Conservation (phyloP, 352 stramenopile species). For the Globisporangium takayamanum region DNA sequence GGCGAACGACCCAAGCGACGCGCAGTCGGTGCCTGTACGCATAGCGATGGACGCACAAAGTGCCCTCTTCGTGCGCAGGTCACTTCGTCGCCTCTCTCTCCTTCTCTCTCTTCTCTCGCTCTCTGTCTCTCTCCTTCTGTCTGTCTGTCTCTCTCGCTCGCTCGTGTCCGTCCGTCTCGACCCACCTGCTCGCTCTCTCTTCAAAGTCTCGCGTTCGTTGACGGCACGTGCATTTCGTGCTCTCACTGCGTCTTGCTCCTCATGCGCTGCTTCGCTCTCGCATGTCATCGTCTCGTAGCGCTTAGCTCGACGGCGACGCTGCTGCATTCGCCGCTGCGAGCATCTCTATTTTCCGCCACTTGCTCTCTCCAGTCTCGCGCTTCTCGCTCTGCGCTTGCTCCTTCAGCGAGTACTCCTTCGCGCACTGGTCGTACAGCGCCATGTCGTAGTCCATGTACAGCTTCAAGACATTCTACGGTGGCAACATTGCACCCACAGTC, state of each 20-base stretch:
- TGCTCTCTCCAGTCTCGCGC: constrained; percentile 79
- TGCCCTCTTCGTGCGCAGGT: background rate
- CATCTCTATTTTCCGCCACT: constrained; percentile 92
- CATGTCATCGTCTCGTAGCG: background rate
- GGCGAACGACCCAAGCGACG: background rate
- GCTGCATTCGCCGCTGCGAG: constrained; percentile 72
- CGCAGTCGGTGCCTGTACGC: background rate
- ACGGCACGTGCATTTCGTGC: too few relatives aligned
- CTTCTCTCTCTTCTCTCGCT: constrained; percentile 7
- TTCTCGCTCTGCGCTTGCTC: constrained; percentile 60
- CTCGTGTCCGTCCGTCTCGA: constrained; percentile 1
- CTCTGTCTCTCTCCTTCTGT: constrained; percentile 5
- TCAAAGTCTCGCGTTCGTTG: background rate
- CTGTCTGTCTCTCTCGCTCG: constrained; percentile 10
- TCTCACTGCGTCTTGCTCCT: too few relatives aligned
- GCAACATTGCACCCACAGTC: background rate
- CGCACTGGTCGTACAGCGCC: constrained; percentile 89
- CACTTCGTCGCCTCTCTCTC: background rate
- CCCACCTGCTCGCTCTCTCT: constrained; percentile 3
- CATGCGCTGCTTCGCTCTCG: background rate
- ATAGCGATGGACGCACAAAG: constrained; percentile 8
- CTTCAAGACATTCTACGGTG: constrained; percentile 76
- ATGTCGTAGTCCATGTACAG: constrained; percentile 94
- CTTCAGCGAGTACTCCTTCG: constrained; percentile 80
- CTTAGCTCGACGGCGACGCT: constrained; percentile 24